Conservation (phyloP, 768 basidiomycete species). For the Guyanaporus albipodus region DNA sequence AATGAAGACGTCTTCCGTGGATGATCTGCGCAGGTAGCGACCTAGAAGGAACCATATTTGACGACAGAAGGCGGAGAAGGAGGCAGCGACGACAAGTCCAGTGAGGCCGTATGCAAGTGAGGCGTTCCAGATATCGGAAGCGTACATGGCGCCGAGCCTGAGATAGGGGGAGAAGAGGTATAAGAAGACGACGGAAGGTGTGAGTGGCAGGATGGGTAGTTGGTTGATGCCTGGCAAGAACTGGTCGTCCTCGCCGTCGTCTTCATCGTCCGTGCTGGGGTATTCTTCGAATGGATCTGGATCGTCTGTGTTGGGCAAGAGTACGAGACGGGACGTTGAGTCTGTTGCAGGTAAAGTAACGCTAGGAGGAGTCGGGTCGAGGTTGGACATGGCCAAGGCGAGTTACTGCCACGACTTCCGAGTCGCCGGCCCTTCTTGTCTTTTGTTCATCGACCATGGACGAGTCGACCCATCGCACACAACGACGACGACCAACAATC, state of each 20-base stretch:
- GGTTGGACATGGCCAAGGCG: too few species aligned
- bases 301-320: constrained; percentile 55
- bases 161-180: constrained; percentile 68
- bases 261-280: constrained; percentile 43
- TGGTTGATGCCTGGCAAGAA: constrained; percentile 6
- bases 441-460: background rate
- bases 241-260: constrained; percentile 33
- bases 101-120: constrained; percentile 50
- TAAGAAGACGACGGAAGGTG: constrained; percentile 56
- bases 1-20: constrained; percentile 62
- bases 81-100: constrained; percentile 49
- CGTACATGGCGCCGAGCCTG: constrained; percentile 64
- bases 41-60: constrained; percentile 79
- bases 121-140: constrained; percentile 42
- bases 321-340: constrained; percentile 56
- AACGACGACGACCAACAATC: constrained; percentile 11
- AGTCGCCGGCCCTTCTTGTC: too few species aligned
- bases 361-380: constrained; percentile 3
- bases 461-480: background rate
- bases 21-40: constrained; percentile 60
- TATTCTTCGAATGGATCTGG: constrained; percentile 30
- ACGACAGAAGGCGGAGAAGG: constrained; percentile 55
- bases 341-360: background rate
- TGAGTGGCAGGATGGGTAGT: constrained; percentile 43
- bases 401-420: too few species aligned